A percentile compares a stretch with the other conserved stretches of the same genome.
Evolutionary conservation across 2,329 filamentous ascomycete species (phyloP).

Genomic region (Cyphellophora europaea): DNA sequence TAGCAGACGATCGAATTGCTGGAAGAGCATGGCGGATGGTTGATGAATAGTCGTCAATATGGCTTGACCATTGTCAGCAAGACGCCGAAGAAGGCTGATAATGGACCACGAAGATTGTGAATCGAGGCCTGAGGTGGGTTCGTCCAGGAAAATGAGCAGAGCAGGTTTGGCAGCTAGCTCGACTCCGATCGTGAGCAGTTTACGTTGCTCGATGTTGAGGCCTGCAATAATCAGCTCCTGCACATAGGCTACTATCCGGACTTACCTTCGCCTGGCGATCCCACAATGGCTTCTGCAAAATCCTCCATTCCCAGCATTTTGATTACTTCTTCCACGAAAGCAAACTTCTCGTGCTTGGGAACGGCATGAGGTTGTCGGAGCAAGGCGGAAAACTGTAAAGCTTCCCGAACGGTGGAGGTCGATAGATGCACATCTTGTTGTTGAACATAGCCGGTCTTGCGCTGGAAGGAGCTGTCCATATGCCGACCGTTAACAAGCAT

Average conservation of each 20-base stretch:
- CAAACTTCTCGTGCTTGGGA: conserved; percentile 63
- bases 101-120: conserved; percentile 89
- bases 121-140: conserved; percentile 86
- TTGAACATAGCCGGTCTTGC: conserved; percentile 59
- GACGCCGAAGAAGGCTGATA: conserved; percentile 69
- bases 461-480: conserved; percentile 49
- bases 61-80: conserved; percentile 77
- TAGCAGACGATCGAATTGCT: conserved; percentile 60
- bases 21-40: conserved; percentile 82
- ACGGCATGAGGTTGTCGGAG: conserved; percentile 72
- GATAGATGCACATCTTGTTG: conserved; percentile 59
- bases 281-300: conserved; percentile 80
- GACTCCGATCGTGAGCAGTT: conserved; percentile 80
- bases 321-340: conserved; percentile 81
- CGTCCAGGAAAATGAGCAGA: conserved; percentile 79
- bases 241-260: no score
- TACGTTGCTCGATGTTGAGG: conserved; percentile 52
- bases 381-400: conserved; percentile 72
- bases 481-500: conserved; percentile 56
- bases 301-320: conserved; percentile 78
- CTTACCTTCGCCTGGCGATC: conserved; percentile 76
- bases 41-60: conserved; percentile 92
- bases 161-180: conserved; percentile 85
- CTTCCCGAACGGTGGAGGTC: conserved; percentile 57
- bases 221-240: no score